phyloP scores from a whole-genome alignment of 495 filamentous ascomycete genomes.

The Halenospora varia region DNA sequence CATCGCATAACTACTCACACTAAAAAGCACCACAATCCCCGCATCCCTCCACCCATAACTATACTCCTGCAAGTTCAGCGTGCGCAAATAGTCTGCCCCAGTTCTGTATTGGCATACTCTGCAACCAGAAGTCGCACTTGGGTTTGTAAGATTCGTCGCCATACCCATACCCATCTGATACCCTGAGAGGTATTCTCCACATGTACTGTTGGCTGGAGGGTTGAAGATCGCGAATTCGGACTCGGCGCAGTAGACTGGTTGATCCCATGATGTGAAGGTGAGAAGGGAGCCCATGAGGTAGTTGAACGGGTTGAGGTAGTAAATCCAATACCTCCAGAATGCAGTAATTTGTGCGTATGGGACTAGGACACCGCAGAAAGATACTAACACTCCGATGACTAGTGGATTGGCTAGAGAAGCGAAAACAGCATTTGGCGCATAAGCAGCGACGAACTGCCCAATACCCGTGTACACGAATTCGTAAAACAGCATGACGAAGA shows the following conservation, averaged over 20 bases:
- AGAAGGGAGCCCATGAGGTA: slow-evolving; percentile 52
- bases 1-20: slow-evolving; percentile 39
- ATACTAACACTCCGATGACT: slow-evolving; percentile 45
- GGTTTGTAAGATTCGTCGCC: slow-evolving; percentile 34
- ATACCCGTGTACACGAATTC: slow-evolving; percentile 45
- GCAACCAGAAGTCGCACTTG: slow-evolving; percentile 42
- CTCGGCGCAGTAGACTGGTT: slow-evolving; percentile 49
- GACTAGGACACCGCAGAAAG: slow-evolving; percentile 52
- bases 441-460: slow-evolving; percentile 50
- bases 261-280: slow-evolving; percentile 47
- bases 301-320: slow-evolving; percentile 51
- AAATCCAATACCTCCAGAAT: slow-evolving; percentile 58
- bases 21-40: slow-evolving; percentile 42
- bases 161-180: slow-evolving; percentile 26
- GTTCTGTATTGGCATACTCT: slow-evolving; percentile 56
- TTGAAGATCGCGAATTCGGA: slow-evolving; percentile 55
- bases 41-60: slow-evolving; percentile 59
- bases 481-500: slow-evolving; percentile 44
- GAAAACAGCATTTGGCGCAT: slow-evolving; percentile 50
- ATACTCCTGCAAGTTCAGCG: slow-evolving; percentile 32
- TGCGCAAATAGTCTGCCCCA: slow-evolving; percentile 51
- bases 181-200: slow-evolving; percentile 20
- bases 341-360: slow-evolving; percentile 45
- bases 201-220: slow-evolving; percentile 34
- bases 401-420: slow-evolving; percentile 52